Evolutionary conservation across 2,329 filamentous ascomycete genomes (phyloP), one percentile per base, ranked within the genome.

Genomic region (Diaporthe humulicola): DNA sequence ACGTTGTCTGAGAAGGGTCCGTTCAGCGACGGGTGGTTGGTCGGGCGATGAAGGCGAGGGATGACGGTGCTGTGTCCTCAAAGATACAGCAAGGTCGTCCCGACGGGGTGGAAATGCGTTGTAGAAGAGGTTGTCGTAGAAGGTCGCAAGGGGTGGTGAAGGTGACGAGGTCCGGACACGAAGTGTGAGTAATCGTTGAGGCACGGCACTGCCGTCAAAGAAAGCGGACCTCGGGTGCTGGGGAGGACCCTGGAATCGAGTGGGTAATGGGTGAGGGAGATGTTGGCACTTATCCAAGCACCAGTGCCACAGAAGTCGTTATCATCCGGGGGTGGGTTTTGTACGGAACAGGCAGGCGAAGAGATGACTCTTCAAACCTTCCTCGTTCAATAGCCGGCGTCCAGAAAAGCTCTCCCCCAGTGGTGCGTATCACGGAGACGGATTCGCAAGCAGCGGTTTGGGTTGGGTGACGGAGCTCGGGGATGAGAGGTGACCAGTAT

Each of bases 361-460:
- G 84, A 86, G 85, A 83, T 87, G 83, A 88, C 86, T 88, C 86
- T 85, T 85, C 82, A 76, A 40, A 77, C 81, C 81, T 79, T 76
- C 81, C 81, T 81, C 81, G 81, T 82, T 82, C 81, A 77, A 76
- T 75, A 45, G 56, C 58, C 12, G 61, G 50, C 61, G 64, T 73
- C 45, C 33, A 36, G 8, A 22, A 56, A 67, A 28, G 48, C 64
- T 69, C 33, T 45, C 33, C 64, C 64, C 15, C 6, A 17, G 33
- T 30, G 19, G 33, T 60, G 45, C 40, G 61, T 66, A 38, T 38
- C 45, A 60, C 69, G 30, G 28, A 38, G 45, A 33, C n/a, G 58
- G 48, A 64, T 45, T 48, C 19, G 28, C 64, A 28, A 40, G 54
- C 28, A 30, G 36, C 52, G 28, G 38, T 38, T 40, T n/a, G 45